Evolutionary conservation across 1,284 basidiomycete species (phyloP).

Genomic region (Sporisorium sorghi): DNA sequence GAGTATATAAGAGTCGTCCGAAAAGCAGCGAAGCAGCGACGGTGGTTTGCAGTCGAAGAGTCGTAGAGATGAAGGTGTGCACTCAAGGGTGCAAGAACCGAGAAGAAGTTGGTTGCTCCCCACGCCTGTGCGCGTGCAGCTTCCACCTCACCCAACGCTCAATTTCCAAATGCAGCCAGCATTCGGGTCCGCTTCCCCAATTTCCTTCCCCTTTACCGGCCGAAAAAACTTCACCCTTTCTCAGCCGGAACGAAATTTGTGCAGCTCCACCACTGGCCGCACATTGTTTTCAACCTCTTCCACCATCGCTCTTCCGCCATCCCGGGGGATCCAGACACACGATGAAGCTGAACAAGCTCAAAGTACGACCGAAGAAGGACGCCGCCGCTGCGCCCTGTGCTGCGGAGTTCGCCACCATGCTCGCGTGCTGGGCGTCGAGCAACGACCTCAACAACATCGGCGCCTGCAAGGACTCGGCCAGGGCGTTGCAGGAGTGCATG

Average conservation of each 20-base stretch:
- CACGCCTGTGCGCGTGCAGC: slow-evolving; percentile 14
- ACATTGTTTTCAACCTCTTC: slow-evolving; percentile 16
- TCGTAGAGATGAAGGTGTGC: neutral
- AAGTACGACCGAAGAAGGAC: slow-evolving; percentile 77
- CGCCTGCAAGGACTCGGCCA: slow-evolving; percentile 78
- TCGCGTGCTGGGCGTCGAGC: slow-evolving; percentile 90
- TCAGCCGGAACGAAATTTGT: slow-evolving; percentile 23
- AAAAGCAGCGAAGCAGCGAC: neutral
- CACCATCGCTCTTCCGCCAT: neutral
- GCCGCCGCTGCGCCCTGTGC: slow-evolving; percentile 77
- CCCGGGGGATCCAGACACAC: slow-evolving; percentile 7
- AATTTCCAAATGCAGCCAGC: slow-evolving; percentile 14
- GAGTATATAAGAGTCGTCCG: neutral
- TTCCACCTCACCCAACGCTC: slow-evolving; percentile 31
- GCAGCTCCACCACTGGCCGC: slow-evolving; percentile 12
- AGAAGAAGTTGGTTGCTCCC: slow-evolving; percentile 12
- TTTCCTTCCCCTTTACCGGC: slow-evolving; percentile 7
- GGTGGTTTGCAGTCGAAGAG: too few species aligned
- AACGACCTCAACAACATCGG: slow-evolving; percentile 77
- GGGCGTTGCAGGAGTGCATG: slow-evolving; percentile 86
- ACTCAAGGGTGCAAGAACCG: slow-evolving; percentile 1
- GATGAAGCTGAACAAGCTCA: slow-evolving; percentile 67
- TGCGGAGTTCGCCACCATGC: slow-evolving; percentile 81
- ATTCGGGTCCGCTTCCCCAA: slow-evolving; percentile 4
- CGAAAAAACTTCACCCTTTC: neutral